Percentiles rank a stretch among this genome's conserved stretches.
Conservation (phyloP, 2,329 filamentous ascomycete genomes). For the Diaporthe longicolla region DNA sequence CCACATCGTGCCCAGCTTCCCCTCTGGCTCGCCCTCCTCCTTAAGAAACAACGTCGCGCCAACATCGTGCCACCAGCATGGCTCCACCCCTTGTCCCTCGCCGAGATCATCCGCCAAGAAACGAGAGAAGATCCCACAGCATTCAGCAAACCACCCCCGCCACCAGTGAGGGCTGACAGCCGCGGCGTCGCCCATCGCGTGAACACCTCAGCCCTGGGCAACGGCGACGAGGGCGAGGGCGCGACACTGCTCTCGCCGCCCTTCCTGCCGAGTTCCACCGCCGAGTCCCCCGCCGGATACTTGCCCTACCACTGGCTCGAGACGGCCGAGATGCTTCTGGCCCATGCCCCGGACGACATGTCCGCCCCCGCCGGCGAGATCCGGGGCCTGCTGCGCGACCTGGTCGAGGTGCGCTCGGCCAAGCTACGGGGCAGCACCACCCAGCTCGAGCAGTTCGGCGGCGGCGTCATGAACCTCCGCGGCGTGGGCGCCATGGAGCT, state of each 20-base stretch:
- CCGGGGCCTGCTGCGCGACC: constrained; percentile 80
- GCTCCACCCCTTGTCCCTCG: constrained; percentile 83
- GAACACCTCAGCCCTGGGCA: constrained; percentile 44
- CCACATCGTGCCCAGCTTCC: constrained; percentile 85
- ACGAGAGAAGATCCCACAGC: constrained; percentile 77
- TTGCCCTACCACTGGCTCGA: constrained; percentile 98
- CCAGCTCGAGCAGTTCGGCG: constrained; percentile 78
- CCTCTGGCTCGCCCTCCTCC: constrained; percentile 93
- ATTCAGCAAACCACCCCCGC: constrained; percentile 83
- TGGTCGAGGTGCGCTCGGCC: constrained; percentile 89
- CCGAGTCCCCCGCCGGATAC: constrained; percentile 75
- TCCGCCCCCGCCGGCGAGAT: constrained; percentile 77
- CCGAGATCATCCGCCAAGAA: constrained; percentile 84
- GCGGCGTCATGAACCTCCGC: constrained; percentile 76
- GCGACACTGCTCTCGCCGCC: constrained; percentile 72
- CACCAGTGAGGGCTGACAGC: constrained; percentile 67
- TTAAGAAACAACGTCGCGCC: constrained; percentile 93
- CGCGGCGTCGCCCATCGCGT: constrained; percentile 58
- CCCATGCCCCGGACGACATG: constrained; percentile 88
- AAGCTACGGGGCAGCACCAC: constrained; percentile 86
- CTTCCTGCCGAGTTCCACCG: constrained; percentile 83
- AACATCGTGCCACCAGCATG: constrained; percentile 94
- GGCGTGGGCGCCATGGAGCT: constrained; percentile 96
- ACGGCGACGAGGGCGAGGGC: constrained; percentile 44
- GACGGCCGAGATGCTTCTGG: constrained; percentile 87